Base-by-base conservation (phyloP, 176 grass and related monocot species). In the Otatea glauca region DNA sequence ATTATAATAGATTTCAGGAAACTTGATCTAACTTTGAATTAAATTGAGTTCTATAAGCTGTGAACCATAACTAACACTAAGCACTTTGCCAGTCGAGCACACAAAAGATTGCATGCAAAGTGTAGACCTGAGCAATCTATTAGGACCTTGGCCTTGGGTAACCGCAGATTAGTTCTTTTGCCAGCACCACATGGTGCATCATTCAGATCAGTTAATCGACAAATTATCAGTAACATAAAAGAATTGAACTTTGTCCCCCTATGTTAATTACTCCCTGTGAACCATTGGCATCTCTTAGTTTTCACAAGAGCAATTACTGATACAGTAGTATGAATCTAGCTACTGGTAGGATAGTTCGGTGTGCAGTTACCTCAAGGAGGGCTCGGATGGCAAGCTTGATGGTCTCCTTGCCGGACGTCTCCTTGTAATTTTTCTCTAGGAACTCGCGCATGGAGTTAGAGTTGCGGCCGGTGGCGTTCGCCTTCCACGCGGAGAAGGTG, bases 391-490 rank as follows among this genome's bases (percentile, higher is more conserved):
- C 90, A 23, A 98, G 89, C 93, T 95, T 98, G 84, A 95, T 81
- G 27, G 96, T 98, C 80, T 95, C 93, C 89, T 90, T 93, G 58
- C 96, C 96, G 5, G 91, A 93, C 18, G 95, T 98, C n/a, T 98
- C 95, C 92, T 92, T 98, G 85, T 91, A 98, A 65, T 98, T 95
- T 76, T 95, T 98, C 87, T 98, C 95, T 38, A 98, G 84, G 62
- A 95, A 98, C 85, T 98, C 95, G 23, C 95, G 88, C 95, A 95
- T 95, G 45, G 92, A 95, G 81, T 95, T 98, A 25, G 92, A 94
- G 91, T 98, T 94, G 76, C 92, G 89, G 55, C 95, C 95, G 3
- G 95, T 97, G 54, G 95, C 95, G 47, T 94, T 97, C 15, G 95
- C 95, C 86, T 97, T 97, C 94, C 94, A 97, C 2, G 92, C 92